Percentiles rank a stretch among this genome's conserved stretches.
Conservation (phyloP, 148 eudicot species). For the Vaccinium corymbosum region DNA sequence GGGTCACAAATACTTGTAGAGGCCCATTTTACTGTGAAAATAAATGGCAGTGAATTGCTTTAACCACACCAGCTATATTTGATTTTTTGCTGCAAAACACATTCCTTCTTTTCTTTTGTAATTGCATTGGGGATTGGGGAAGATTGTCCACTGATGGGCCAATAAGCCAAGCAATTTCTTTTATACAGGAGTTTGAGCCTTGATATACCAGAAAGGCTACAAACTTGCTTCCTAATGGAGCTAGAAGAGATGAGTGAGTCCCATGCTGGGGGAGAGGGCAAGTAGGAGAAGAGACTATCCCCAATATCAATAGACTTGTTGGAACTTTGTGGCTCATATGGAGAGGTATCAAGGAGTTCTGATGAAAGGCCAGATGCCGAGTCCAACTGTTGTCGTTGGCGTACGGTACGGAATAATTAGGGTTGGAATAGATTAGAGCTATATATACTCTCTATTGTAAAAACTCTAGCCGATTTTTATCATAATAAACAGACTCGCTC, state of each 20-base stretch:
- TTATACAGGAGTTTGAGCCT: neutral
- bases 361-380: too few species aligned
- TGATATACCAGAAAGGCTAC: neutral
- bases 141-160: neutral
- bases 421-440: too few species aligned
- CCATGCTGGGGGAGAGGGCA: neutral
- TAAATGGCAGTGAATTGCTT: neutral
- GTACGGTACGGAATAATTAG: too few species aligned
- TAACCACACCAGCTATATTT: neutral
- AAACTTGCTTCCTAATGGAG: neutral
- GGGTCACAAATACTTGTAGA: neutral
- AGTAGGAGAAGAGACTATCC: neutral
- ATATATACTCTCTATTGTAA: too few species aligned
- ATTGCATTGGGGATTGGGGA: neutral
- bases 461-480: too few species aligned
- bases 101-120: neutral
- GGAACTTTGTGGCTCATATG: too few species aligned
- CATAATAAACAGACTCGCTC: too few species aligned
- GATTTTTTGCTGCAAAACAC: neutral
- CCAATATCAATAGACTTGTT: neutral
- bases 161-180: neutral
- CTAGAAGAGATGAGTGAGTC: neutral
- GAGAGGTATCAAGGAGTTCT: too few species aligned
- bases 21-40: constrained; percentile 1
- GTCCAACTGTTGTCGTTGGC: too few species aligned